phyloP scores from a whole-genome alignment of 768 basidiomycete genomes.

The Tubosaeta brunneosetosa region DNA sequence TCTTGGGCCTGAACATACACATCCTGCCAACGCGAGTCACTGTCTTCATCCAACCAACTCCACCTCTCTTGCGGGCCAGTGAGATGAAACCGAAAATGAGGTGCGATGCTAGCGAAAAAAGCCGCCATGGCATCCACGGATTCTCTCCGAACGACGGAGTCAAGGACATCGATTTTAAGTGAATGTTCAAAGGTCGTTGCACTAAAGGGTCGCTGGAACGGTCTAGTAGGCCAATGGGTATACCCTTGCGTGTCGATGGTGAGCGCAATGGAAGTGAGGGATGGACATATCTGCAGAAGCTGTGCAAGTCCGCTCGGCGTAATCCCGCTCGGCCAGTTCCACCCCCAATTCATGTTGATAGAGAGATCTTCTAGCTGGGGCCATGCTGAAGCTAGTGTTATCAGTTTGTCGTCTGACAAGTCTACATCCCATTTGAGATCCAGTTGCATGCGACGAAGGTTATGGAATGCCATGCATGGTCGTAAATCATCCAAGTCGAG shows the following conservation, averaged over 20 bases:
- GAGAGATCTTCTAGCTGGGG: neutral
- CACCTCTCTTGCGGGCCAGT: too few relatives aligned
- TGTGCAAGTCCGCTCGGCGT: conserved; percentile 3
- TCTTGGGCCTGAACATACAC: too few relatives aligned
- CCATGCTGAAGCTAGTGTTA: conserved; percentile 5
- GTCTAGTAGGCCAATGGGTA: neutral
- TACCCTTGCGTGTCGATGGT: conserved; percentile 1
- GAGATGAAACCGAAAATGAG: neutral
- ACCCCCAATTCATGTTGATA: conserved; percentile 10
- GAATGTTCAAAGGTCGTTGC: neutral
- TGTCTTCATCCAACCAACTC: too few relatives aligned
- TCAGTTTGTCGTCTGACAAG: neutral
- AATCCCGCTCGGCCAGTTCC: conserved; percentile 1
- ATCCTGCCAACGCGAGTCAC: too few relatives aligned
- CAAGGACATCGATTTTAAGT: neutral
- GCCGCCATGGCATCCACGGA: neutral
- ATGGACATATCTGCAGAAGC: neutral
- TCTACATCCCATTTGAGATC: neutral
- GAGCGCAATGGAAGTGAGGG: neutral
- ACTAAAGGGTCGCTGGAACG: too few relatives aligned
- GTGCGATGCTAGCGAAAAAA: neutral
- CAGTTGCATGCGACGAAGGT: neutral
- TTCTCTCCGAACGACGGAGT: neutral
- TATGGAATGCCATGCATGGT: neutral
- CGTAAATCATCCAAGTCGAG: conserved; percentile 3